Evolutionary conservation across 2,329 filamentous ascomycete species (phyloP).

Genomic region (Alternaria conjuncta): DNA sequence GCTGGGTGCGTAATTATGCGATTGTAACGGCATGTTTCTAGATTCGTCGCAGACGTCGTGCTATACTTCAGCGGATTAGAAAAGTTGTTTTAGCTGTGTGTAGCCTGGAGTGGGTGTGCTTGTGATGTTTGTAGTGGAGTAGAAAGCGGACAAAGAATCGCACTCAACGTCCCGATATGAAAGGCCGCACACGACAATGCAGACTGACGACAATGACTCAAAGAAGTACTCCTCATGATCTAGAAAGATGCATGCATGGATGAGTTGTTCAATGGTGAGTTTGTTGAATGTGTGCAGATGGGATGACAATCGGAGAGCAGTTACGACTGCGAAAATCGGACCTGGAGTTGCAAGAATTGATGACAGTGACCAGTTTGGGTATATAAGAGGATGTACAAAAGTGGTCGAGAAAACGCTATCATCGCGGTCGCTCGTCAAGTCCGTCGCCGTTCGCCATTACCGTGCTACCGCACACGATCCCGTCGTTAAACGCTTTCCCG

Average conservation of each 20-base stretch:
- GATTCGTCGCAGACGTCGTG: background rate
- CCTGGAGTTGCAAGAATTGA: too few species aligned
- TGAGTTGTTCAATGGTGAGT: background rate
- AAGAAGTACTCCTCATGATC: background rate
- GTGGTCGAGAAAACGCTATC: background rate
- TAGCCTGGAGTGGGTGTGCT: background rate
- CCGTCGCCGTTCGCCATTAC: background rate
- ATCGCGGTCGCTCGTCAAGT: background rate
- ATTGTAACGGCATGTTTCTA: background rate
- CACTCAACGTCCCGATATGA: background rate
- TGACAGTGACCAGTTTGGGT: too few species aligned
- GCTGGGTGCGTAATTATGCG: background rate
- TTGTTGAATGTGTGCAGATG: background rate
- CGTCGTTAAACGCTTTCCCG: slow-evolving; percentile 24
- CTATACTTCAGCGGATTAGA: background rate
- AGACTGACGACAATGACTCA: background rate
- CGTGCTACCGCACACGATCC: background rate
- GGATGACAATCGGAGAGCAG: too few species aligned
- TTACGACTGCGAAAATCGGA: too few species aligned
- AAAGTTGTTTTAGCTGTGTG: background rate
- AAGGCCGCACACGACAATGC: background rate
- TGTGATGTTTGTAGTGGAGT: background rate
- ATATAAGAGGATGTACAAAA: background rate
- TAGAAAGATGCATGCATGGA: background rate
- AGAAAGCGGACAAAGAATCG: background rate